A percentile compares a stretch with the other conserved stretches of the same genome.
Evolutionary conservation across 306 rosid species (phyloP).

Genomic region (Prosopis cineraria): DNA sequence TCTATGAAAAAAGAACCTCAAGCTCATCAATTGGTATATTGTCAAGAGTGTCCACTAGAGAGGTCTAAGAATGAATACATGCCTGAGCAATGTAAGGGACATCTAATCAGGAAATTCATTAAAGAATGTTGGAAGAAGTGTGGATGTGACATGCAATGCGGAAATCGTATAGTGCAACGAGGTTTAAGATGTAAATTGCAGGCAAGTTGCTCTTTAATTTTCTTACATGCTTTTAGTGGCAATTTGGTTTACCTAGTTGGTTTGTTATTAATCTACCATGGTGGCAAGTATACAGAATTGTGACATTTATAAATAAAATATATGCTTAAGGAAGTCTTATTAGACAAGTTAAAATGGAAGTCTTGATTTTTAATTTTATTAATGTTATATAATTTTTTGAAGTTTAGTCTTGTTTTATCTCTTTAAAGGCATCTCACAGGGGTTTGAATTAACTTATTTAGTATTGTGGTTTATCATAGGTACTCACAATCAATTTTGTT

Average conservation of each 20-base stretch:
- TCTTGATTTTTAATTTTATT: background rate
- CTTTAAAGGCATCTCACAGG: background rate
- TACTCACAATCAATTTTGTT: constrained; percentile 7
- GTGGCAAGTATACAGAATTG: constrained; percentile 1
- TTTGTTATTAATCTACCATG: background rate
- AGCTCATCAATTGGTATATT: constrained; percentile 51
- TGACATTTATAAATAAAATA: constrained; percentile 1
- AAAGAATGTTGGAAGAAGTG: constrained; percentile 99
- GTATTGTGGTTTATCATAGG: background rate
- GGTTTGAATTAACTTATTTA: background rate
- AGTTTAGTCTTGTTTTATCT: constrained; percentile 4
- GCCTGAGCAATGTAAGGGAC: constrained; percentile 81
- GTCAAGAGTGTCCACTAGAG: constrained; percentile 78
- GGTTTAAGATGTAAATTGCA: constrained; percentile 82
- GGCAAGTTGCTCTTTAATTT: constrained; percentile 53
- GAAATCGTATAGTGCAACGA: constrained; percentile 87
- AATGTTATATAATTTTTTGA: background rate
- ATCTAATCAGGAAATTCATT: constrained; percentile 68
- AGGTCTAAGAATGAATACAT: constrained; percentile 52
- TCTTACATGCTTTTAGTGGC: constrained; percentile 18
- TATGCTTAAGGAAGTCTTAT: background rate
- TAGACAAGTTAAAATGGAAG: background rate
- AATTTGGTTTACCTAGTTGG: constrained; percentile 13
- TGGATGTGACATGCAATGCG: constrained; percentile 87
- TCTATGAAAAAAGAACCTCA: constrained; percentile 55